Conservation (phyloP, 2,329 filamentous ascomycete species). For the Epichloe brachyelytri region DNA sequence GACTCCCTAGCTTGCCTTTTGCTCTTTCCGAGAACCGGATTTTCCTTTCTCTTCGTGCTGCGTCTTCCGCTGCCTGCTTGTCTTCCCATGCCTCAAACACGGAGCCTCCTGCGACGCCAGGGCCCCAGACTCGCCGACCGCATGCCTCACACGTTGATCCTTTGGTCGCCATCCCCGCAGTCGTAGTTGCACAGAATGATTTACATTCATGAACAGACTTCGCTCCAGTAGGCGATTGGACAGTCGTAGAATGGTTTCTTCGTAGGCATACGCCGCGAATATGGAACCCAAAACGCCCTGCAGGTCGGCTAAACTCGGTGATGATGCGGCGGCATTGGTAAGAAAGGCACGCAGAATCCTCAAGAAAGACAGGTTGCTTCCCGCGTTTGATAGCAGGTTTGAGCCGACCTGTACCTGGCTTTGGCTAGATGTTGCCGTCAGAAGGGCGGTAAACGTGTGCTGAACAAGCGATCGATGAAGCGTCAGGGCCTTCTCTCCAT, state of each 20-base stretch:
- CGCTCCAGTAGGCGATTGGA: constrained; percentile 80
- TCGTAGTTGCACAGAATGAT: constrained; percentile 58
- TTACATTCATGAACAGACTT: constrained; percentile 75
- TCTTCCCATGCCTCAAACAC: constrained; percentile 77
- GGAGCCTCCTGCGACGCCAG: constrained; percentile 56
- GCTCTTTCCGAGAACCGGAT: constrained; percentile 22
- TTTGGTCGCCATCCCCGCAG: constrained; percentile 78
- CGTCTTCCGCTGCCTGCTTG: constrained; percentile 35
- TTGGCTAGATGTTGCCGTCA: constrained; percentile 57
- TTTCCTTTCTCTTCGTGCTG: constrained; percentile 31
- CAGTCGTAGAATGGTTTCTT: constrained; percentile 75
- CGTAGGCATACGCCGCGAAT: constrained; percentile 90
- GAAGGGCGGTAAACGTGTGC: constrained; percentile 75
- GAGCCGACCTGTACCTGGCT: constrained; percentile 19
- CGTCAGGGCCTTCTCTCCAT: constrained; percentile 48
- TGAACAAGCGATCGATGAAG: constrained; percentile 73
- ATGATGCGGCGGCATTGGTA: constrained; percentile 64
- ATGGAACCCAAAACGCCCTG: constrained; percentile 76
- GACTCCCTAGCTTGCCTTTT: constrained; percentile 21
- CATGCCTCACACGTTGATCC: constrained; percentile 84
- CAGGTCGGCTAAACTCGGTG: constrained; percentile 77
- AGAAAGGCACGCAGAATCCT: constrained; percentile 83
- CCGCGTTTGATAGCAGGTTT: constrained; percentile 23
- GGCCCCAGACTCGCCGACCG: constrained; percentile 73
- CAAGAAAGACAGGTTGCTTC: constrained; percentile 65